These are phyloP conservation scores for Saturnispora mendoncae DNA, from an alignment of 805 yeast species.

Conservation along the genomic window DNA sequence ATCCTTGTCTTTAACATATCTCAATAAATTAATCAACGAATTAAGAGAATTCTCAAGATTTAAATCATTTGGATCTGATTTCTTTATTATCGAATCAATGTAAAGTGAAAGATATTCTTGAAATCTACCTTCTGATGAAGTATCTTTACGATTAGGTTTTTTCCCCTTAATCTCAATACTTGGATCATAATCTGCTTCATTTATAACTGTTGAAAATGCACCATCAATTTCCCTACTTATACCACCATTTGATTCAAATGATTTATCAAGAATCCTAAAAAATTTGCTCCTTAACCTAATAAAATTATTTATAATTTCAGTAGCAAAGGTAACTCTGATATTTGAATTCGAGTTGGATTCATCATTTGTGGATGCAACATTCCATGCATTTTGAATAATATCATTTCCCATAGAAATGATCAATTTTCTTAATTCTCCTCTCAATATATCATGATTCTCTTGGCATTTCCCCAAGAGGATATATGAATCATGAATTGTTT, in stretches of 20 bases:
- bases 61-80: conserved; percentile 37
- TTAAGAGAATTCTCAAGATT: not conserved
- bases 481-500: conserved; percentile 40
- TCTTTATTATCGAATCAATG: conserved; percentile 49
- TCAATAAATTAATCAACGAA: conserved; percentile 46
- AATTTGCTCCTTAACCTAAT: conserved; percentile 44
- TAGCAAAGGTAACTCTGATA: conserved; percentile 40
- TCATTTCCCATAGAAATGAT: conserved; percentile 41
- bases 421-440: conserved; percentile 36
- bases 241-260: conserved; percentile 42
- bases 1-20: conserved; percentile 73
- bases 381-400: conserved; percentile 24
- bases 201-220: conserved; percentile 55
- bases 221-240: conserved; percentile 48
- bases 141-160: not conserved
- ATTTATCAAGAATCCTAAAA: conserved; percentile 35
- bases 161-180: not conserved
- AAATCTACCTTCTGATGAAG: conserved; percentile 23
- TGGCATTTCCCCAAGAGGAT: conserved; percentile 47
- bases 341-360: conserved; percentile 12
- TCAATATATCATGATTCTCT: conserved; percentile 40
- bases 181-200: conserved; percentile 27
- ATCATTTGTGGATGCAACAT: conserved; percentile 15
- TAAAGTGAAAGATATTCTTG: conserved; percentile 50
- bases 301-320: conserved; percentile 57